Conservation (phyloP, 2,329 filamentous ascomycete genomes). For the Penicillium sp. region DNA sequence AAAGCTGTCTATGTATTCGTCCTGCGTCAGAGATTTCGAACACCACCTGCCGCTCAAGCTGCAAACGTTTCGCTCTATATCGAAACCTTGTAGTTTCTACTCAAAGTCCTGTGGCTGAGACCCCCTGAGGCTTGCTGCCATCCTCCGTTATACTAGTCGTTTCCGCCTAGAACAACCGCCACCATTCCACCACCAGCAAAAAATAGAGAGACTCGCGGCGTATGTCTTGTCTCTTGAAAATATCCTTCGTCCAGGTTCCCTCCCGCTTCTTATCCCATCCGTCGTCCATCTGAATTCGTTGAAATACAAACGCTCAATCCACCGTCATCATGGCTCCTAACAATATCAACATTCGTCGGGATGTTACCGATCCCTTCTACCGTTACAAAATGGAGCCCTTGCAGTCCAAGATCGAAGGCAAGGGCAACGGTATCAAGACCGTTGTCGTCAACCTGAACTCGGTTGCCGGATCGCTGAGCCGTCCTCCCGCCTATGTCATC, state of each 20-base stretch:
- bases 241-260: slow-evolving; percentile 51
- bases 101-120: slow-evolving; percentile 91
- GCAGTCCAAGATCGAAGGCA: slow-evolving; percentile 99
- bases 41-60: slow-evolving; percentile 92
- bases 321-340: slow-evolving; percentile 73
- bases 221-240: slow-evolving; percentile 64
- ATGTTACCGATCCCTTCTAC: slow-evolving; percentile 98
- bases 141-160: slow-evolving; percentile 33
- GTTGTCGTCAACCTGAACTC: slow-evolving; percentile 97
- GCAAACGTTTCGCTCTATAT: slow-evolving; percentile 95
- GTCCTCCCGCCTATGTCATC: slow-evolving; percentile 93
- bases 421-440: slow-evolving; percentile 99
- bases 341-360: slow-evolving; percentile 97
- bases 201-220: slow-evolving; percentile 44
- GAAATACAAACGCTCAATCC: slow-evolving; percentile 32
- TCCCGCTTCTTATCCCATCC: slow-evolving; percentile 39
- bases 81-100: slow-evolving; percentile 89
- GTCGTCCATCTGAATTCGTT: slow-evolving; percentile 34
- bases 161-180: slow-evolving; percentile 40
- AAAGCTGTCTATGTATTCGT: slow-evolving; percentile 96
- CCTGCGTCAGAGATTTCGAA: slow-evolving; percentile 92
- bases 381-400: slow-evolving; percentile 99
- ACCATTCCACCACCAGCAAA: slow-evolving; percentile 24
- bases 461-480: slow-evolving; percentile 88
- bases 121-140: slow-evolving; percentile 29